These are phyloP conservation scores for Saccharomycopsis microspora DNA, from an alignment of 805 yeast species.

Conservation along the genomic window DNA sequence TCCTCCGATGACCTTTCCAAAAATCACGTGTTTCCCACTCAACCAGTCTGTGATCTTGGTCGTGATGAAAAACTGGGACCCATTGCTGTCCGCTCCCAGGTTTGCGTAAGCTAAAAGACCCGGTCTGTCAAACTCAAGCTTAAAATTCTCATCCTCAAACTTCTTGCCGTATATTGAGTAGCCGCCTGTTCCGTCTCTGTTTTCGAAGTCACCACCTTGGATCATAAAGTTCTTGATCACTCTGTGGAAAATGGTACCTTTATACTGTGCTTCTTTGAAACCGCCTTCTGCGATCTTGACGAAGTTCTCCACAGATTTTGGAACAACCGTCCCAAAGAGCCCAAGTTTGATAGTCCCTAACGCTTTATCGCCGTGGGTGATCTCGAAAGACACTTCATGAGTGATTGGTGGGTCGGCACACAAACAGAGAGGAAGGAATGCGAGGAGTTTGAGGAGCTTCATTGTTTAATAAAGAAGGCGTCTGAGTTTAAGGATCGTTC, in stretches of 20 bases:
- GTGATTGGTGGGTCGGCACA: constrained; percentile 35
- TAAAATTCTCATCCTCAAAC: constrained; percentile 69
- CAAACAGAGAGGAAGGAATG: background rate
- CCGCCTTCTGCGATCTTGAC: constrained; percentile 32
- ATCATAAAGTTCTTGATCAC: constrained; percentile 66
- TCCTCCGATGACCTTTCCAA: constrained; percentile 68
- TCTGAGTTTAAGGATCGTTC: no score
- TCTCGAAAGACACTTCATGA: constrained; percentile 32
- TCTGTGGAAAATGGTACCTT: constrained; percentile 58
- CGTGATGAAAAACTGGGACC: constrained; percentile 63
- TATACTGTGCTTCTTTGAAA: constrained; percentile 36
- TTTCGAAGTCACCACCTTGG: constrained; percentile 82
- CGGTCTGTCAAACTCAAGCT: constrained; percentile 55
- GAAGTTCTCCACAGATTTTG: constrained; percentile 53
- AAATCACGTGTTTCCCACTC: constrained; percentile 60
- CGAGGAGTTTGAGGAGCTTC: background rate
- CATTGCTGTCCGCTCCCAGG: constrained; percentile 56
- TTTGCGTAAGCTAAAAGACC: constrained; percentile 67
- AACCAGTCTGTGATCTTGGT: constrained; percentile 40
- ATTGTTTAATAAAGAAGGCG: no score
- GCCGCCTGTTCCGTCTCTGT: constrained; percentile 62
- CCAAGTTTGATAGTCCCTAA: constrained; percentile 44
- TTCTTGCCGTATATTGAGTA: constrained; percentile 63
- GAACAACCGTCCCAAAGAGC: constrained; percentile 54
- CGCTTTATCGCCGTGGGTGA: constrained; percentile 23